Evolutionary conservation across 129 eudicot genomes (phyloP).

Genomic region (Artemisia argyi): DNA sequence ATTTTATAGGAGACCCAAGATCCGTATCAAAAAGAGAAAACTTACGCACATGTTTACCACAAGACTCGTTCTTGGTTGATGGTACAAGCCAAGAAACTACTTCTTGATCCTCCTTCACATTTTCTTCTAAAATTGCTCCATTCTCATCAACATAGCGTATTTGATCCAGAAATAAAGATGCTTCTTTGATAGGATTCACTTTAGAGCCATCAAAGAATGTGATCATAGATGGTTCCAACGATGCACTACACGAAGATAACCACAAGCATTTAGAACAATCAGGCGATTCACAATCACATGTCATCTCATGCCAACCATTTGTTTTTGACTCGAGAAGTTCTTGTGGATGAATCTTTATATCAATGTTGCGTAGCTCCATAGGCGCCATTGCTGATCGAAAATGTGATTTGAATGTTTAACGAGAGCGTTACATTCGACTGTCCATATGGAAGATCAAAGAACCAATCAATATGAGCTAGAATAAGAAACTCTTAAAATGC

Average conservation of each 20-base stretch:
- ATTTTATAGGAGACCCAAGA: too few relatives aligned
- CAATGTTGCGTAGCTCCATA: background rate
- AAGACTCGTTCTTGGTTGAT: background rate
- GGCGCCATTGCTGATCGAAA: background rate
- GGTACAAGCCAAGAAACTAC: conserved; percentile 12
- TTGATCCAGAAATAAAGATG: background rate
- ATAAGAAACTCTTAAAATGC: background rate
- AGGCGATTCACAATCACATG: background rate
- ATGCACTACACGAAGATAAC: background rate
- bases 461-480: conserved; percentile 4
- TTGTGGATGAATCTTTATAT: background rate
- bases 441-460: background rate
- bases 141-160: background rate
- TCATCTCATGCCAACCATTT: background rate
- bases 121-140: background rate
- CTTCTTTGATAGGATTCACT: conserved; percentile 12
- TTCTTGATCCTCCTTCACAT: background rate
- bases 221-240: background rate
- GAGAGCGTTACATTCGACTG: background rate
- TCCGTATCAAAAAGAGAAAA: background rate
- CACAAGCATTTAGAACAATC: background rate
- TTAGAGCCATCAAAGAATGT: background rate
- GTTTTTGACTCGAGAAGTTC: background rate
- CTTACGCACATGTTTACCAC: background rate
- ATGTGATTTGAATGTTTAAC: background rate